Percentiles rank a stretch among this genome's conserved stretches.
Evolutionary conservation across 2,329 filamentous ascomycete genomes (phyloP).

Genomic region (Clarireedia monteithiana): DNA sequence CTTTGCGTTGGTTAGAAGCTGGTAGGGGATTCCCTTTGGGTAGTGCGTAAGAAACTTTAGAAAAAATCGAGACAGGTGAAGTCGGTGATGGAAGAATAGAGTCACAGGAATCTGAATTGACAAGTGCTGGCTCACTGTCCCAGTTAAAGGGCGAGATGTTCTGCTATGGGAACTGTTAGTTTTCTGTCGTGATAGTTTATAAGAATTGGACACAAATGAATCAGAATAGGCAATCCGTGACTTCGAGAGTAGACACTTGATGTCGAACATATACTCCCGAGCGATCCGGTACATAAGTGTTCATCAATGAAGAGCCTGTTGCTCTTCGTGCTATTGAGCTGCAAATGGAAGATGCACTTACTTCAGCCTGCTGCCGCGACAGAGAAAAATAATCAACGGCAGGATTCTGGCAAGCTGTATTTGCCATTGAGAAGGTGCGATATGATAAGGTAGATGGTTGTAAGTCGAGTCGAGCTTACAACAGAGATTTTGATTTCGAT

Average conservation of each 20-base stretch:
- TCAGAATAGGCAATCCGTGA: background rate
- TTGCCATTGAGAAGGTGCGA: slow-evolving; percentile 13
- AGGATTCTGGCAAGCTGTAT: slow-evolving; percentile 12
- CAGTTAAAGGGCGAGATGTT: slow-evolving; percentile 15
- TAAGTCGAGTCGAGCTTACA: slow-evolving; percentile 9
- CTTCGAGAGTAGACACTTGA: too few relatives aligned
- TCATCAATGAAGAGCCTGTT: background rate
- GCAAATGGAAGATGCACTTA: slow-evolving; percentile 9
- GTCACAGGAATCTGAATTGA: slow-evolving; percentile 22
- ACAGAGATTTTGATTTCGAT: background rate
- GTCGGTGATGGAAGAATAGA: slow-evolving; percentile 23
- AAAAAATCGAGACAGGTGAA: slow-evolving; percentile 16
- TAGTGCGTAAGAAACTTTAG: slow-evolving; percentile 14
- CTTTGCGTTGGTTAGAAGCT: slow-evolving; percentile 12
- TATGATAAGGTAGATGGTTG: background rate
- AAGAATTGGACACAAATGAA: background rate
- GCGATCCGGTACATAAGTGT: too few relatives aligned
- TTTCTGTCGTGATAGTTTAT: background rate
- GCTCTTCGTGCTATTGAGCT: background rate
- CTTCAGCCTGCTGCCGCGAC: slow-evolving; percentile 14
- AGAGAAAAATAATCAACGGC: slow-evolving; percentile 17
- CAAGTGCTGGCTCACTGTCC: slow-evolving; percentile 18
- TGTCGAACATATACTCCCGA: too few relatives aligned
- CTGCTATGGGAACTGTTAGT: background rate
- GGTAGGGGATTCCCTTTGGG: slow-evolving; percentile 12